Conservation (phyloP, 2,329 filamentous ascomycete species). For the Lecanicillium sp. region DNA sequence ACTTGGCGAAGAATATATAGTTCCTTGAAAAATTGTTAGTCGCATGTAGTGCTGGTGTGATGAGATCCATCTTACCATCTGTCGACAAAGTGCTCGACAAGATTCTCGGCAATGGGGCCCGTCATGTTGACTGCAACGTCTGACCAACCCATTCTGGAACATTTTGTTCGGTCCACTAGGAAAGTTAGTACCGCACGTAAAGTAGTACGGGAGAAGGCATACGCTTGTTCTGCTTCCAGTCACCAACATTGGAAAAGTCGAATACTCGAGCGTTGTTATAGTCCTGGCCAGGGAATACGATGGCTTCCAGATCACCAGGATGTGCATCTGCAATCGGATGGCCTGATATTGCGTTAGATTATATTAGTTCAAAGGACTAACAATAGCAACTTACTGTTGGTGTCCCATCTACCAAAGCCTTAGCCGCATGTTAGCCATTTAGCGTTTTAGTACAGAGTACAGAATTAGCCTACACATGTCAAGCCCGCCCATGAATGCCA, state of each 20-base stretch:
- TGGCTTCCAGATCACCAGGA: conserved; percentile 65
- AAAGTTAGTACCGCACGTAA: background rate
- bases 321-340: conserved; percentile 82
- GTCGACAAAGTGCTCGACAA: conserved; percentile 72
- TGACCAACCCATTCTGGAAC: conserved; percentile 87
- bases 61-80: conserved; percentile 71
- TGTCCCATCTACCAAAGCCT: conserved; percentile 82
- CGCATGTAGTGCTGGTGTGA: conserved; percentile 10
- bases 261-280: conserved; percentile 85
- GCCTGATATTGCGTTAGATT: conserved; percentile 19
- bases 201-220: conserved; percentile 13
- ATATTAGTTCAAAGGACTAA: background rate
- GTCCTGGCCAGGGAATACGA: conserved; percentile 83
- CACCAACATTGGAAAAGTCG: conserved; percentile 69
- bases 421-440: no score
- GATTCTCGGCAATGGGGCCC: conserved; percentile 67
- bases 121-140: conserved; percentile 72
- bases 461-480: conserved; percentile 62
- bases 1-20: conserved; percentile 81
- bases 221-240: conserved; percentile 80
- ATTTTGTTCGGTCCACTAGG: conserved; percentile 64
- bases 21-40: conserved; percentile 41
- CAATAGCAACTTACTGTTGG: conserved; percentile 47
- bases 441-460: no score
- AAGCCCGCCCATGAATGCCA: conserved; percentile 86